A percentile compares a stretch with the other conserved stretches of the same genome.
phyloP scores from a whole-genome alignment of 768 basidiomycete genomes.

The Trametes punicea region DNA sequence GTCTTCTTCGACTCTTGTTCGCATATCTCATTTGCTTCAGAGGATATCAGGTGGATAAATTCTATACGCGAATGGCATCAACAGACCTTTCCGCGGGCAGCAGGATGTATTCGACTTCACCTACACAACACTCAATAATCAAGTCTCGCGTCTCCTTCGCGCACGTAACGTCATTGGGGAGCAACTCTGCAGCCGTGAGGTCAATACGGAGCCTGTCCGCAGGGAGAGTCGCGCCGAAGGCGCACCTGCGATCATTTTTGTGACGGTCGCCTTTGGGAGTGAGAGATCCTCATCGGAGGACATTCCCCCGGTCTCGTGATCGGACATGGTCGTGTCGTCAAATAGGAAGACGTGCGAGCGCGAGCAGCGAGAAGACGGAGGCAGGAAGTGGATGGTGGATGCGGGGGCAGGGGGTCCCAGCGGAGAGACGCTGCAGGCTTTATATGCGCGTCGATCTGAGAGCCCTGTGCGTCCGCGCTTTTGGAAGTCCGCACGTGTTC shows the following conservation, averaged over 20 bases:
- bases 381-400: conserved; percentile 1
- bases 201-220: conserved; percentile 6
- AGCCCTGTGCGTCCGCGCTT: conserved; percentile 21
- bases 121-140: conserved; percentile 98
- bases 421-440: conserved; percentile 21
- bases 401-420: conserved; percentile 16
- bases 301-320: conserved; percentile 68
- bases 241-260: conserved; percentile 91
- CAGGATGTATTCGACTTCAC: conserved; percentile 52
- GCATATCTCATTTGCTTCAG: conserved; percentile 97
- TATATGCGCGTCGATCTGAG: conserved; percentile 24
- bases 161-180: conserved; percentile 84
- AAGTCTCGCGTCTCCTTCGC: conserved; percentile 96
- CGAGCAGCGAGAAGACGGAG: neutral
- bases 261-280: conserved; percentile 94
- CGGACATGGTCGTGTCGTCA: conserved; percentile 62
- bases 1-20: conserved; percentile 99
- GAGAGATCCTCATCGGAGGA: conserved; percentile 90
- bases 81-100: neutral
- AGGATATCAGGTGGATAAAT: conserved; percentile 96
- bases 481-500: conserved; percentile 42
- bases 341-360: neutral
- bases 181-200: conserved; percentile 57
- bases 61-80: conserved; percentile 48
- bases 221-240: conserved; percentile 1